Conservation (phyloP, 176 grass and related monocot species). For the Thinopyrum elongatum region DNA sequence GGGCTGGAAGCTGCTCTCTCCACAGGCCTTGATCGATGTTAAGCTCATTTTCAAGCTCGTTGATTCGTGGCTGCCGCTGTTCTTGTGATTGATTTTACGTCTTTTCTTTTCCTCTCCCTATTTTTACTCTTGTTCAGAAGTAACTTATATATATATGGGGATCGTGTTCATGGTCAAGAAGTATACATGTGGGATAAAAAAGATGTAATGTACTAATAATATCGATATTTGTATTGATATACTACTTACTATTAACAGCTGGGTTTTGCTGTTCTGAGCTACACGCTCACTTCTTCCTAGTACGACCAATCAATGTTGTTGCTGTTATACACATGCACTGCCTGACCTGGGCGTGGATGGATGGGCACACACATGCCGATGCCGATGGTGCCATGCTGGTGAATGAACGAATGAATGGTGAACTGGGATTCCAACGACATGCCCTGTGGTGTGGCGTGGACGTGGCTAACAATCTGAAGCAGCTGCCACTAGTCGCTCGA, state of each 20-base stretch:
- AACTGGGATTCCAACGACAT: constrained; percentile 9
- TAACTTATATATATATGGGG: constrained; percentile 46
- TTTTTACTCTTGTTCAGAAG: constrained; percentile 23
- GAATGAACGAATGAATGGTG: background rate
- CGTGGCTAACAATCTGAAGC: background rate
- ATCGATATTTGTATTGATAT: background rate
- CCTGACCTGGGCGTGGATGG: too few species aligned
- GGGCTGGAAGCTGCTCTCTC: constrained; percentile 55
- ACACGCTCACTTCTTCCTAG: background rate
- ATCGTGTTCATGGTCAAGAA: background rate
- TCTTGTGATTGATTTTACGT: background rate
- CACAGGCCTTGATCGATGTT: constrained; percentile 17
- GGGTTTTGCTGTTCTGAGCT: background rate
- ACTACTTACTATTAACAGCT: background rate
- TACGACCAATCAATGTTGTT: background rate
- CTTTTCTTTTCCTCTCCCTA: background rate
- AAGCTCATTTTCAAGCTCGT: background rate
- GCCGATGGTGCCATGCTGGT: constrained; percentile 3
- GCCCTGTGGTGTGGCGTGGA: background rate
- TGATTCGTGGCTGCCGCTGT: background rate
- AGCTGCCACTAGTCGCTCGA: background rate
- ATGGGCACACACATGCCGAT: background rate
- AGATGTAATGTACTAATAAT: constrained; percentile 12
- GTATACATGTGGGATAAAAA: constrained; percentile 26
- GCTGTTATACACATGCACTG: background rate